Conservation (phyloP, 2,329 filamentous ascomycete species). For the Peltaster fructicola region DNA sequence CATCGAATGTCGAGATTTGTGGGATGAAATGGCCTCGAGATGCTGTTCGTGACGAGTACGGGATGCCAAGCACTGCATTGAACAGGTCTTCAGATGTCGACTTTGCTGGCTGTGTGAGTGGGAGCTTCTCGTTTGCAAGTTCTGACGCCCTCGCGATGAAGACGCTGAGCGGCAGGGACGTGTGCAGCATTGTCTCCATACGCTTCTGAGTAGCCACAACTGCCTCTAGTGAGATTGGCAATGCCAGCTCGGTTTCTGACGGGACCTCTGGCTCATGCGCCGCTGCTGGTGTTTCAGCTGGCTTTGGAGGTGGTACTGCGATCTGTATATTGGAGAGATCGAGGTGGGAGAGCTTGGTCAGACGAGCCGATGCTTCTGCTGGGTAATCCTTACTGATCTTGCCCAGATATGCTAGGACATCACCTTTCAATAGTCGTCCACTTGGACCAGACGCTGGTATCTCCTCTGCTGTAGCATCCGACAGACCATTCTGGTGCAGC, state of each 20-base stretch:
- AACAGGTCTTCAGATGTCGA: conserved; percentile 72
- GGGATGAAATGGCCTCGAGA: conserved; percentile 52
- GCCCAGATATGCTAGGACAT: conserved; percentile 80
- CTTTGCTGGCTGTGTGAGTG: conserved; percentile 43
- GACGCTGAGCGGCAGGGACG: conserved; percentile 66
- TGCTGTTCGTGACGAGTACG: conserved; percentile 29
- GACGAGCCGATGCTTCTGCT: conserved; percentile 48
- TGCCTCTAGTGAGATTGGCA: conserved; percentile 61
- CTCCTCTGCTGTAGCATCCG: conserved; percentile 56
- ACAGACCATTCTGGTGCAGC: conserved; percentile 60
- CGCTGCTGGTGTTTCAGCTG: conserved; percentile 27
- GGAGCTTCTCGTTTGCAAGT: conserved; percentile 74
- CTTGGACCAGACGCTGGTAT: conserved; percentile 79
- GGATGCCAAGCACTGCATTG: conserved; percentile 65
- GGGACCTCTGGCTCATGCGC: conserved; percentile 25
- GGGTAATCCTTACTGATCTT: conserved; percentile 57
- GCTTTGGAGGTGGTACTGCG: conserved; percentile 24
- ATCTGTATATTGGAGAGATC: conserved; percentile 93
- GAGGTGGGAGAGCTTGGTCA: conserved; percentile 62
- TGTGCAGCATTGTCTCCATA: conserved; percentile 58
- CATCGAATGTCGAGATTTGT: conserved; percentile 44
- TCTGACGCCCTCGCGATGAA: conserved; percentile 76
- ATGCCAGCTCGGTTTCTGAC: conserved; percentile 40
- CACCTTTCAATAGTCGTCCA: conserved; percentile 82
- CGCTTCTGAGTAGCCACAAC: conserved; percentile 68